These are phyloP conservation scores for Aspergillus tanneri DNA, from an alignment of 2,329 filamentous ascomycete species.

Conservation along the genomic window DNA sequence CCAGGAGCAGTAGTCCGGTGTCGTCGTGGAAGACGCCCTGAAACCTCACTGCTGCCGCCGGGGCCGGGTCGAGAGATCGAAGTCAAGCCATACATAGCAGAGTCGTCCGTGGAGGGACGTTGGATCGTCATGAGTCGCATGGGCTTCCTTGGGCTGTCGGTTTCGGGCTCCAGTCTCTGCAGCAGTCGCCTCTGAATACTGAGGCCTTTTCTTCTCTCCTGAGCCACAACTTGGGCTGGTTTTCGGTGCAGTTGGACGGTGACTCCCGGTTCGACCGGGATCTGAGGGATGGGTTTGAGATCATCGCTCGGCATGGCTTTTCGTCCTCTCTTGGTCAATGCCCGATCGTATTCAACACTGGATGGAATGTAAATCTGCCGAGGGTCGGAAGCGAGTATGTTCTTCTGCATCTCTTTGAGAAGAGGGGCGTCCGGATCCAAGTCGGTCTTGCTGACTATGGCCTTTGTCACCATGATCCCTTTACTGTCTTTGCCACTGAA, in stretches of 20 bases:
- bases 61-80: slow-evolving; percentile 27
- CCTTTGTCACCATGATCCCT: slow-evolving; percentile 51
- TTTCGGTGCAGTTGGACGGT: slow-evolving; percentile 40
- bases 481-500: slow-evolving; percentile 53
- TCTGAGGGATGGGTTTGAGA: slow-evolving; percentile 10
- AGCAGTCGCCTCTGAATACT: slow-evolving; percentile 28
- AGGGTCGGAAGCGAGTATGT: slow-evolving; percentile 49
- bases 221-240: slow-evolving; percentile 31
- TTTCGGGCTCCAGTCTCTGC: slow-evolving; percentile 20
- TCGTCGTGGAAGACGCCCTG: slow-evolving; percentile 3
- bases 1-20: background rate
- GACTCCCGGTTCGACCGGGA: slow-evolving; percentile 35
- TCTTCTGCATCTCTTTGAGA: slow-evolving; percentile 51
- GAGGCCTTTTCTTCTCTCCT: slow-evolving; percentile 29
- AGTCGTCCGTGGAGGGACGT: slow-evolving; percentile 18
- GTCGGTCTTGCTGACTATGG: slow-evolving; percentile 50
- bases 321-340: slow-evolving; percentile 28
- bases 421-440: slow-evolving; percentile 46
- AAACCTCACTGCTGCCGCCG: background rate
- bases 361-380: slow-evolving; percentile 46
- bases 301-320: background rate
- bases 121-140: slow-evolving; percentile 33
- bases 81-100: slow-evolving; percentile 21
- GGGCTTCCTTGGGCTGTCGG: slow-evolving; percentile 11
- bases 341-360: slow-evolving; percentile 40